Conservation (phyloP, 495 filamentous ascomycete genomes). For the Bacidia gigantensis region DNA sequence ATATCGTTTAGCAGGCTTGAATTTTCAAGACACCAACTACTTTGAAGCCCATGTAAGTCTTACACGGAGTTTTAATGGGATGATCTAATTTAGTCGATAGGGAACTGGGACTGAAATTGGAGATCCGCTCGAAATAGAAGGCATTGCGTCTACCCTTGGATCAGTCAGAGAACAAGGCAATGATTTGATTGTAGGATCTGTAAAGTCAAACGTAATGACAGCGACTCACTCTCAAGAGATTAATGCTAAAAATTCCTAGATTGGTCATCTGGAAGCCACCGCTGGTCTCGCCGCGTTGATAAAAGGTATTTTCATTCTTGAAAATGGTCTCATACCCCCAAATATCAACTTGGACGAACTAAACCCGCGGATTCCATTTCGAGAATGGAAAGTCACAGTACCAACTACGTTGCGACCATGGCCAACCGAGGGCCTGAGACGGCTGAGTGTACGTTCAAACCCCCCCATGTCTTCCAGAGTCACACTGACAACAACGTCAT, state of each 20-base stretch:
- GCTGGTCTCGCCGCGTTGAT: constrained; percentile 33
- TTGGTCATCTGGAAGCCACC: constrained; percentile 35
- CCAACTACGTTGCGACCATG: constrained; percentile 13
- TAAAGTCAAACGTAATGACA: constrained; percentile 32
- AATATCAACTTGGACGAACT: constrained; percentile 30
- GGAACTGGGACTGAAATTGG: constrained; percentile 24
- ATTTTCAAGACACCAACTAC: constrained; percentile 19
- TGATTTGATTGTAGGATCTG: constrained; percentile 22
- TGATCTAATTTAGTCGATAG: too few species aligned
- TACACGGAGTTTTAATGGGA: too few species aligned
- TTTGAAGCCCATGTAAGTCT: constrained; percentile 29
- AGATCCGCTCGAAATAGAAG: constrained; percentile 24
- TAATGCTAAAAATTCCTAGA: constrained; percentile 20
- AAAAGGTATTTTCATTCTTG: constrained; percentile 34
- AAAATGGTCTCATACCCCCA: constrained; percentile 23
- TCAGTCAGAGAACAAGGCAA: constrained; percentile 18
- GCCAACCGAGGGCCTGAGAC: constrained; percentile 14
- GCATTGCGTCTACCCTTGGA: constrained; percentile 26
- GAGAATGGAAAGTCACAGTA: constrained; percentile 23
- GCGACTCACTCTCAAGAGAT: not conserved
- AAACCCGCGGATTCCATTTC: constrained; percentile 18
- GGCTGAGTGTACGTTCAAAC: constrained; percentile 6
- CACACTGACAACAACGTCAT: not conserved
- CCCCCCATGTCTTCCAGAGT: not conserved
- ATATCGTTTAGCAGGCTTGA: constrained; percentile 12